Base-by-base conservation (phyloP, 805 yeast genomes). In the Starmerella powellii region DNA sequence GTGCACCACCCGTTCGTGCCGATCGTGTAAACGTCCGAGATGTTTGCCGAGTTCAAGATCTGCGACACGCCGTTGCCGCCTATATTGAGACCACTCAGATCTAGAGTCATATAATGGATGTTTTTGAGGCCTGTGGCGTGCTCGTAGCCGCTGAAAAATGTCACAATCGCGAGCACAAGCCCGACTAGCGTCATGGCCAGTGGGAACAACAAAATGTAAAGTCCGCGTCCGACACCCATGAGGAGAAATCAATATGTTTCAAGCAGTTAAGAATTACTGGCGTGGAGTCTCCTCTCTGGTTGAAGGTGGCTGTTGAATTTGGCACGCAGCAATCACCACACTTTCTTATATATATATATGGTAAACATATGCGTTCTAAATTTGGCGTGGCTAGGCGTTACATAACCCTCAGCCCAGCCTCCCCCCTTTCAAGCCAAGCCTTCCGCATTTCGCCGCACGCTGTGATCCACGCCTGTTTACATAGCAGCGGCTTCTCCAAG, bases 1-100 rank as follows among this genome's bases (percentile, higher is more conserved):
- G 63, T 52, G 58, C 86, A 78, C 60, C 74, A 77, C 19, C 80
- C 79, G 73, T 80, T 78, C 50, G 74, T 60, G 29, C 83, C 81
- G 27, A 76, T 62, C 13, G 72, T 66, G 50, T 72, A 73, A 23
- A 70, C 63, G 33, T 68, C 69, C 3, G 71, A 57, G 8, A 75
- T 51, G 2, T 71, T 72, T 2, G 66, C 48, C 6, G 35, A 2
- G 5, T 21, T 24, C 8, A 31, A 24, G 6, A 40, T n/a, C 6
- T 33, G 15, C 4, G 46, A 30, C n/a, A 34, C 16, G 3, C 18
- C 10, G 2, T 39, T 8, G n/a, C 47, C 47, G 4, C 40, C 41
- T 11, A 61, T 46, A 8, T 57, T 44, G 8, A 68, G 33, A 16
- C 56, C 53, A 4, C 69, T 46, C 23, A 75, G 43, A 53, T 74